Conservation (phyloP, 495 filamentous ascomycete genomes). For the Daldinia childiae region DNA sequence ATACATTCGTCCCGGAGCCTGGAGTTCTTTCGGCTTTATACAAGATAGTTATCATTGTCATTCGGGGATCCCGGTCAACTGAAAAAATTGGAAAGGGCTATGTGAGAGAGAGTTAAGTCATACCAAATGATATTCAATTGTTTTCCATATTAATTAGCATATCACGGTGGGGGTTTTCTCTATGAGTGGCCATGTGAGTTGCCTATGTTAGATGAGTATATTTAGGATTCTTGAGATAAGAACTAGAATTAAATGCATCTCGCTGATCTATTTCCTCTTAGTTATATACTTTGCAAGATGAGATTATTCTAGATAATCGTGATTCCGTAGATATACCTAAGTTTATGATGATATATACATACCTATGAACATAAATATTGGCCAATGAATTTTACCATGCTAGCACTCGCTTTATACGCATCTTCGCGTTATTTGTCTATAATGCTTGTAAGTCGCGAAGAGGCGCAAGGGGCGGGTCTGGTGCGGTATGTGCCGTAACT, state of each 20-base stretch:
- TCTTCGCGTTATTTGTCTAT: neutral
- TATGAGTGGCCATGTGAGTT: neutral
- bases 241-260: neutral
- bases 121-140: constrained; percentile 27
- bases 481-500: neutral
- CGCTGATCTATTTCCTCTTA: neutral
- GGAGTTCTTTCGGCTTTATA: constrained; percentile 43
- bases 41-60: constrained; percentile 29
- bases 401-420: neutral
- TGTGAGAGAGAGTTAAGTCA: constrained; percentile 21
- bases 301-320: neutral
- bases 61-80: constrained; percentile 18
- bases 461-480: neutral
- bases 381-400: neutral
- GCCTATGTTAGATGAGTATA: neutral
- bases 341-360: too few relatives aligned
- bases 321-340: neutral
- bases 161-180: neutral
- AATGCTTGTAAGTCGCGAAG: neutral
- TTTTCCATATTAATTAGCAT: constrained; percentile 9
- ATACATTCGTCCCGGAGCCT: constrained; percentile 43
- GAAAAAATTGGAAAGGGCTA: constrained; percentile 28
- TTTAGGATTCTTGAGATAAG: neutral
- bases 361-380: neutral
- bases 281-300: neutral